Base-by-base conservation (phyloP, 495 filamentous ascomycete species). In the Lophiostoma macrostomum region DNA sequence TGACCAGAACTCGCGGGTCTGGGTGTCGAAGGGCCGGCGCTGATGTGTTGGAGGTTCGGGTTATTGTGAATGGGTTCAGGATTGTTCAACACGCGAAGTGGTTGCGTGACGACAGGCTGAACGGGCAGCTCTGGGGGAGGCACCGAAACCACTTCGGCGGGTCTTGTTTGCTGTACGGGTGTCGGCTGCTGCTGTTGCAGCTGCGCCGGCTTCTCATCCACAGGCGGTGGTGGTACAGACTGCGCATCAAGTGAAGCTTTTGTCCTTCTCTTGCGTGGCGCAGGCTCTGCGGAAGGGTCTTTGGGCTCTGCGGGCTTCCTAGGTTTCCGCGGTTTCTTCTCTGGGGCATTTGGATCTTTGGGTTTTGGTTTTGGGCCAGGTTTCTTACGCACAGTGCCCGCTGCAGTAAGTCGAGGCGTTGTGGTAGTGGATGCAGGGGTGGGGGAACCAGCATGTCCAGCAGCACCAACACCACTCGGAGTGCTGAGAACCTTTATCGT, bases 1-100 rank as follows among this genome's bases (percentile, higher is more conserved):
- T 87, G 87, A 36, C 88, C 84, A 61, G 85, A 88, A 0, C 84
- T 76, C 3, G 76, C 70, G 20, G 74, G 72, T 12, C 76, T 70
- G 14, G 71, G 65, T 22, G 66, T 69, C 19, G 72, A 68, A 5
- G 67, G 70, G 11, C 66, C 53, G 12, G 41, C 52, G n/a, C 57
- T 46, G n/a, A 65, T 46, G 45, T 69, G 56, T 6, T 65, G 46
- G 42, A 51, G 58, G 58, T 24, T 61, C 51, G 38, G 67, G 67
- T 56, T 69, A 56, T 50, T 64, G 57, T 48, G 66, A 39, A 67
- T 53, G 22, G 63, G 50, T 27, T 71, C 64, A 20, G 53, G 37
- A 30, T 58, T 60, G 59, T 35, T 43, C 10, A 41, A 41, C 19
- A 62, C 57, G 39, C 64, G 64, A 50, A 60, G 56, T 25, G 43